phyloP scores from a whole-genome alignment of 495 filamentous ascomycete species.

The Friedmanniomyces endolithicus region DNA sequence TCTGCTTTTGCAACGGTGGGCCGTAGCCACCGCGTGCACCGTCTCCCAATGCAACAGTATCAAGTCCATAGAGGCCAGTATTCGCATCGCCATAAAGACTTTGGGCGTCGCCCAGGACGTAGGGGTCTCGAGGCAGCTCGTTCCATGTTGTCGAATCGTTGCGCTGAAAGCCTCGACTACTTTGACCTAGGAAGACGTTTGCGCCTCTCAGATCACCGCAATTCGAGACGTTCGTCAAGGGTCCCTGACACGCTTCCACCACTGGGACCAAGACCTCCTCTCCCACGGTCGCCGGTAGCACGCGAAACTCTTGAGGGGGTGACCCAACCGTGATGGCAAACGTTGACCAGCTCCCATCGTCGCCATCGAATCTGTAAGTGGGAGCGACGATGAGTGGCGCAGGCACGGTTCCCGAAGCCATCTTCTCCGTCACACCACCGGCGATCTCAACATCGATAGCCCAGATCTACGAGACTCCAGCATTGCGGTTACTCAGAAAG shows the following conservation, averaged over 20 bases:
- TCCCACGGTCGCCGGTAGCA: slow-evolving; percentile 37
- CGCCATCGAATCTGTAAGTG: slow-evolving; percentile 36
- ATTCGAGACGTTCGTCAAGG: slow-evolving; percentile 13
- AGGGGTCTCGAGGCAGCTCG: slow-evolving; percentile 18
- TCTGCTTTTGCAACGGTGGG: slow-evolving; percentile 35
- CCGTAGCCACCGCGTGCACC: slow-evolving; percentile 15
- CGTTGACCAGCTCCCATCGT: slow-evolving; percentile 43
- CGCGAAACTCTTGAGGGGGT: slow-evolving; percentile 36
- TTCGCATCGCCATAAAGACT: slow-evolving; percentile 5
- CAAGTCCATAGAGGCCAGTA: slow-evolving; percentile 38
- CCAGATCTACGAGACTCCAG: not conserved
- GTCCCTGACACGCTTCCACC: slow-evolving; percentile 23
- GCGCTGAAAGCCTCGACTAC: slow-evolving; percentile 15
- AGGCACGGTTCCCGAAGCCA: not conserved
- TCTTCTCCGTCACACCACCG: not conserved
- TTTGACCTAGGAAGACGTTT: not conserved
- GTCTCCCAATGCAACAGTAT: slow-evolving; percentile 39
- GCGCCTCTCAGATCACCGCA: slow-evolving; percentile 9
- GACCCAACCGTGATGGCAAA: slow-evolving; percentile 39
- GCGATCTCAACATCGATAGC: not conserved
- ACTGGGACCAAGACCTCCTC: slow-evolving; percentile 35
- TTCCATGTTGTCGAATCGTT: slow-evolving; percentile 24
- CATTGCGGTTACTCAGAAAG: not conserved
- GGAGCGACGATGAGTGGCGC: slow-evolving; percentile 19
- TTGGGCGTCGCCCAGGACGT: slow-evolving; percentile 16